These are phyloP conservation scores for Vanrija sp. DNA, from an alignment of 1,284 basidiomycete species.

Conservation along the genomic window DNA sequence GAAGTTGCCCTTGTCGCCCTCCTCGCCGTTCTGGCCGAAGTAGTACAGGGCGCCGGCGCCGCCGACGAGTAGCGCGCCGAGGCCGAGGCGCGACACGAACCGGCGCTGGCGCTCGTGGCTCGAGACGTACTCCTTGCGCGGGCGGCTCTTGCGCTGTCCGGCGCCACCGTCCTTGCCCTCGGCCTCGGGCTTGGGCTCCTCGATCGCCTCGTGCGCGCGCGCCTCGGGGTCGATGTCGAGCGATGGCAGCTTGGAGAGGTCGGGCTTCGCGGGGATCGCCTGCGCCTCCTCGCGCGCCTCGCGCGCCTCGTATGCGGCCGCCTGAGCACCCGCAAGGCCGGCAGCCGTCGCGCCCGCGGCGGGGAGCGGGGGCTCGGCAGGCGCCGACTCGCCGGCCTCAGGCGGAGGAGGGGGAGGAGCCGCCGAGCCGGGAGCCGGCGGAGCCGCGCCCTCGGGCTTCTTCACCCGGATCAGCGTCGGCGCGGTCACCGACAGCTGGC, in stretches of 20 bases:
- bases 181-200: conserved; percentile 27
- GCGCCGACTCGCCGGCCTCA: conserved; percentile 8
- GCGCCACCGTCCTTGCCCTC: conserved; percentile 9
- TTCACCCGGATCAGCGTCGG: conserved; percentile 14
- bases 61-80: conserved; percentile 54
- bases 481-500: conserved; percentile 8
- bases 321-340: neutral
- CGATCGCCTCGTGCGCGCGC: conserved; percentile 15
- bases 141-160: conserved; percentile 26
- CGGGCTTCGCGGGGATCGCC: conserved; percentile 23
- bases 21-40: conserved; percentile 54
- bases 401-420: conserved; percentile 21
- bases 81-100: conserved; percentile 55
- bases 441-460: conserved; percentile 14
- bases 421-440: conserved; percentile 1
- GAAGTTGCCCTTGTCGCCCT: conserved; percentile 7
- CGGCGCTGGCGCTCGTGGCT: conserved; percentile 66
- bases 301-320: neutral
- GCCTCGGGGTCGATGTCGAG: conserved; percentile 48
- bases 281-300: neutral
- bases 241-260: conserved; percentile 44
- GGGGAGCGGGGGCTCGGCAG: neutral
- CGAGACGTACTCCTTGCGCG: conserved; percentile 52
- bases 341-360: too few relatives aligned
- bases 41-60: conserved; percentile 57